phyloP scores from a whole-genome alignment of 2,329 filamentous ascomycete genomes.

The Cladophialophora yegresii region DNA sequence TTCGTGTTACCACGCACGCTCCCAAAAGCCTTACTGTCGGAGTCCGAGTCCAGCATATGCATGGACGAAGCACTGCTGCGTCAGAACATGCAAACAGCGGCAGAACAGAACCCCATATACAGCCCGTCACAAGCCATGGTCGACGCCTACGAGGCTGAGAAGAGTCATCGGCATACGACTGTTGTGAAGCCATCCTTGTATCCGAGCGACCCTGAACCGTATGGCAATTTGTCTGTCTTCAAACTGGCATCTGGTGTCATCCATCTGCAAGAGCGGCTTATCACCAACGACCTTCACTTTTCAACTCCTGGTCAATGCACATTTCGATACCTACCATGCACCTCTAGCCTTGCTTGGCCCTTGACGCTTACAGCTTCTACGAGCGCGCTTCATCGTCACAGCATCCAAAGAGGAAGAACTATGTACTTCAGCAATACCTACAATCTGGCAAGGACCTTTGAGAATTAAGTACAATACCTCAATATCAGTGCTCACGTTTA shows the following conservation, averaged over 20 bases:
- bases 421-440: too few species aligned
- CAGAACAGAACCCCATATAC: background rate
- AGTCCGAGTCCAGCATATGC: constrained; percentile 37
- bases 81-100: constrained; percentile 2
- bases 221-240: constrained; percentile 51
- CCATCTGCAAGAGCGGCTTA: too few species aligned
- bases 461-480: too few species aligned
- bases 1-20: constrained; percentile 36
- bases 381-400: too few species aligned
- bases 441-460: too few species aligned
- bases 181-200: constrained; percentile 12
- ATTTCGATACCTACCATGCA: too few species aligned
- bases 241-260: constrained; percentile 44
- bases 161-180: constrained; percentile 35
- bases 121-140: constrained; percentile 10
- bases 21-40: constrained; percentile 36
- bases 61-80: constrained; percentile 33
- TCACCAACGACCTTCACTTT: too few species aligned
- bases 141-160: constrained; percentile 22
- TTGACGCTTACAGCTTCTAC: too few species aligned
- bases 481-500: too few species aligned
- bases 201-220: constrained; percentile 39
- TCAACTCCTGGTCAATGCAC: too few species aligned
- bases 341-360: too few species aligned
- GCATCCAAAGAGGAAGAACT: too few species aligned